Evolutionary conservation across 2,329 filamentous ascomycete species (phyloP), one percentile per base, ranked within the genome.

Genomic region (Seiridium cupressi): DNA sequence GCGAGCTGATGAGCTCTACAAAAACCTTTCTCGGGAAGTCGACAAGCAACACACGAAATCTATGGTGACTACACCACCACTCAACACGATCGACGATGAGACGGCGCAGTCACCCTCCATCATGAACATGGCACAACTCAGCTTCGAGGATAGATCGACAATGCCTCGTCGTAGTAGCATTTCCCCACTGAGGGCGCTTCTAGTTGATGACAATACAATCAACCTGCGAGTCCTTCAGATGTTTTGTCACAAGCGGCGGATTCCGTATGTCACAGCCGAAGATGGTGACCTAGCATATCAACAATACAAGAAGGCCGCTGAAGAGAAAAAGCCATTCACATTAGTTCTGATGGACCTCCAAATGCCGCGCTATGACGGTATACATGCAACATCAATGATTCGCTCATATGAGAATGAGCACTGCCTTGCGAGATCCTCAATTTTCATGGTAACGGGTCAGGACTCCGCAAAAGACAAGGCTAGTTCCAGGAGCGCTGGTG

Each of bases 361-460:
- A 18, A 60, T 60, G 59, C 59, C 59, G 7, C 32, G 38, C 26
- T 57, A 46, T n/a, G 59, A 60, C 44, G 59, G 59, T 13, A 11
- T 60, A 42, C 32, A 57, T 34, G 59, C 59, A n/a, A 60, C 59
- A 18, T 36, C 38, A 6, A 40, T 31, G 26, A 60, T 60, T n/a
- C 54, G 59, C 10, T 49, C 59, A 18, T 60, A 57, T 18, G 59
- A 60, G 26, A 34, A 51, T 6, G 8, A 53, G 13, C 10, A 42
- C 18, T 11, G 11, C 4, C 9, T 32, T 10, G 32, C 40, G 10
- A 53, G 35, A 13, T 51, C 46, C 3, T 38, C 44, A 2, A 47
- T 60, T 26, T 46, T 60, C 9, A 60, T 60, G 54, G 59, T 60
- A 4, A 60, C 59, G 10, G 59, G 59, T n/a, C 59, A 60, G 31